Evolutionary conservation across 305 asterid genomes (phyloP), one percentile per base, ranked within the genome.

Genomic region (Plantago rigida): DNA sequence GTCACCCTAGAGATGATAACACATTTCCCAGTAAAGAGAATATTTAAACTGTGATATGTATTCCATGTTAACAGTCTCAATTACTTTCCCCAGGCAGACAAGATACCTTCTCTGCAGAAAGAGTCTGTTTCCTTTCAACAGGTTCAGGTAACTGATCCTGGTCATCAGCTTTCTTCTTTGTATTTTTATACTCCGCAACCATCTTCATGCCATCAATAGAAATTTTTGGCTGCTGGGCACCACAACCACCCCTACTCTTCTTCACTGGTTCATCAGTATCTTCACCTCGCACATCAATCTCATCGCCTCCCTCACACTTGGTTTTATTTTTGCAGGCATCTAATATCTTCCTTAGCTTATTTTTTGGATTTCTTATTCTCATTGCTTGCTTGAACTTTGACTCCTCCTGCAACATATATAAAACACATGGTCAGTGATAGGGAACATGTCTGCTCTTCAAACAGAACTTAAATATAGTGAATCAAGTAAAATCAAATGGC

Each of bases 181-280:
- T 89, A 44, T 44, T 45, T 82, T 80, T 88, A 75, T 86, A 87
- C 75, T 84, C 95, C 24, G 97, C 96, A 65, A 85, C 78, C 95
- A 92, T 83, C 76, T 92, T 92, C 97, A 89, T 89, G 45, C 99
- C 99, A 75, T 89, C 97, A 66, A 92, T 86, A 73, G 85, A 76
- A 65, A 89, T 79, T 69, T 82, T 89, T 4, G 99, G 99, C 76
- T 84, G 95, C 79, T 82, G 91, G 60, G 99, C 91, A 69, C 99
- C 99, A 71, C 99, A 92, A 65, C 96, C 99, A 72, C 96, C 95
- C 68, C 86, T 74, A 67, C 70, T 44, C 81, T 83, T 89, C 82
- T 81, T 85, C 63, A 72, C 73, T 4, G 92, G 89, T 70, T 81
- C 95, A 6, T 85, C 96, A 61, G 94, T 11, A 73, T 83, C 95